phyloP scores from a whole-genome alignment of 148 eudicot genomes.

The Oxyria digyna region DNA sequence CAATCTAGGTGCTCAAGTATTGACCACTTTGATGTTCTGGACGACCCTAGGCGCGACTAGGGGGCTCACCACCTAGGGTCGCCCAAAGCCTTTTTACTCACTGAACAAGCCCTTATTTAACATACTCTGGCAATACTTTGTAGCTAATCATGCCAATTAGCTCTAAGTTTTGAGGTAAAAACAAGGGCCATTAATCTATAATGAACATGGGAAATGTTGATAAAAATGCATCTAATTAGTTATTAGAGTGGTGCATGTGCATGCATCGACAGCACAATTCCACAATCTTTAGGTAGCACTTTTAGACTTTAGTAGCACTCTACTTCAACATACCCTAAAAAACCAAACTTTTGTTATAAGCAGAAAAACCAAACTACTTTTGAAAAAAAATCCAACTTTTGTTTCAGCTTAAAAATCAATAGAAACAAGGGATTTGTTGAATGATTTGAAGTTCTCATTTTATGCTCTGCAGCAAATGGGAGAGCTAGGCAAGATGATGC shows the following conservation, averaged over 20 bases:
- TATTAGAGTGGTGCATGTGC: background rate
- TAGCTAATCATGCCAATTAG: slow-evolving; percentile 21
- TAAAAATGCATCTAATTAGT: background rate
- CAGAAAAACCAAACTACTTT: slow-evolving; percentile 3
- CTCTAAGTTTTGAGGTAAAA: slow-evolving; percentile 1
- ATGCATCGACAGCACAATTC: background rate
- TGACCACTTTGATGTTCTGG: too few relatives aligned
- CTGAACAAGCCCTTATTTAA: too few relatives aligned
- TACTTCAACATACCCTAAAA: background rate
- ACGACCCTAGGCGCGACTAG: too few relatives aligned
- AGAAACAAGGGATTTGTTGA: background rate
- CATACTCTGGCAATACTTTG: slow-evolving; percentile 18
- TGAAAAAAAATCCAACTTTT: background rate
- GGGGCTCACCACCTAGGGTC: too few relatives aligned
- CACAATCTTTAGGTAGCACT: background rate
- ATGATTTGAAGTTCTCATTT: slow-evolving; percentile 1
- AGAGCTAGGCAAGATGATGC: slow-evolving; percentile 1
- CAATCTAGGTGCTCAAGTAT: too few relatives aligned
- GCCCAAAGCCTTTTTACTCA: too few relatives aligned
- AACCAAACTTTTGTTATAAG: too few relatives aligned
- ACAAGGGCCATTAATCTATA: background rate
- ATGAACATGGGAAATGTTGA: background rate
- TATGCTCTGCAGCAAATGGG: slow-evolving; percentile 1
- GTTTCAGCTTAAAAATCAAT: background rate
- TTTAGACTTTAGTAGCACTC: background rate